Evolutionary conservation across 371 early-diverging fungal genomes (phyloP), one percentile per base, ranked within the genome.

Genomic region (Parasitella parasitica): DNA sequence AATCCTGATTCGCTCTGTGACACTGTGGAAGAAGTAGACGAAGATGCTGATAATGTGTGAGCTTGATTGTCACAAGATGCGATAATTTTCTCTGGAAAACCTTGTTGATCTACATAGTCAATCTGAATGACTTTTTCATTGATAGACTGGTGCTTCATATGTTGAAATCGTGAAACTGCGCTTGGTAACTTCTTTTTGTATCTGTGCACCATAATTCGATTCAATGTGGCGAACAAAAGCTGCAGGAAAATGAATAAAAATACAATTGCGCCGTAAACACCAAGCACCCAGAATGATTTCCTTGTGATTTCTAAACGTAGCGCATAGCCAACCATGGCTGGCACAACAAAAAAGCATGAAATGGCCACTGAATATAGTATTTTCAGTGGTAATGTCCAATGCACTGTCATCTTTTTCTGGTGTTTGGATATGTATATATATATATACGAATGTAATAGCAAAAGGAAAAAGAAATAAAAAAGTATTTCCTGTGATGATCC

Each of bases 271-370:
- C 81, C 81, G 34, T 81, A 81, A 0, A 75, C 71, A 18, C 81
- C 78, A 13, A 81, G 61, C 3, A 70, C 75, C 71, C 71, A 75
- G 32, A 74, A 73, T 2, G 67, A 69, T 11, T 53, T 22, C 26
- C 60, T 43, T 4, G 72, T 59, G 3, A 81, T 61, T 38, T 72
- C 71, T 13, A 78, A 8, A 4, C 66, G 70, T 0, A 76, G 28
- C 20, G 72, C 75, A 53, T 80, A 80, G 11, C 81, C 81, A 7
- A 80, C 54, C 35, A 80, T 58, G 34, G 81, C 81, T 5, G 81
- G 81, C 3, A 76, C 62, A 0, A 77, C 74, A 66, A 80, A 80
- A 16, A 77, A 49, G 46, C 72, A 66, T 24, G 81, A 80, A 20
- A 80, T 58, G 8, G 50, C 56, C 5, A 72, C 50, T 4, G 81